These are phyloP conservation scores for Neonothopanus nambi DNA, from an alignment of 1,284 basidiomycete species.

Conservation along the genomic window DNA sequence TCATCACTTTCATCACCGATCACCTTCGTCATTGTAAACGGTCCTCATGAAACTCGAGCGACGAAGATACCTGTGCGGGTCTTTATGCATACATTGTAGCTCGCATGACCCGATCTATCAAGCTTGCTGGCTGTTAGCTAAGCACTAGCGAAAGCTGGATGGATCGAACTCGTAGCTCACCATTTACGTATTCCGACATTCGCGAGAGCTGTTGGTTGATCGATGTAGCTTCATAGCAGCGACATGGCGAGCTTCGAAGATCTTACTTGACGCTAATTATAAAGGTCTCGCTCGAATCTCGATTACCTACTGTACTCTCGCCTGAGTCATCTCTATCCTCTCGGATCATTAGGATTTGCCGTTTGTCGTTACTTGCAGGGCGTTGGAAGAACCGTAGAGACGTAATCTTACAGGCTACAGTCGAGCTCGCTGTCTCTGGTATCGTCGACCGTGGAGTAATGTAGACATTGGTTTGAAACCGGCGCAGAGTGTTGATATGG, in stretches of 20 bases:
- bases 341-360: conserved; percentile 28
- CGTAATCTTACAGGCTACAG: too few species aligned
- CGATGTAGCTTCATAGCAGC: conserved; percentile 27
- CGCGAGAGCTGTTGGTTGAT: conserved; percentile 26
- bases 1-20: conserved; percentile 4
- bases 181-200: conserved; percentile 21
- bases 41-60: background rate
- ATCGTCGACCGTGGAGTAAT: too few species aligned
- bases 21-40: conserved; percentile 5
- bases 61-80: conserved; percentile 18
- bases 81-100: conserved; percentile 27
- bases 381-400: too few species aligned
- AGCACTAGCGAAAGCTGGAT: conserved; percentile 22
- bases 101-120: conserved; percentile 26
- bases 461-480: too few species aligned
- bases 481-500: too few species aligned
- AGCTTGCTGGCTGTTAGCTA: conserved; percentile 28
- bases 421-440: too few species aligned
- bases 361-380: too few species aligned
- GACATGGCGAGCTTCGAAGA: conserved; percentile 28
- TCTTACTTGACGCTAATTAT: conserved; percentile 27
- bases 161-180: conserved; percentile 21
- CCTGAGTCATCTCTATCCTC: conserved; percentile 10
- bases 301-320: conserved; percentile 25
- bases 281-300: conserved; percentile 26